phyloP scores from a whole-genome alignment of 768 basidiomycete species.

The Rhizopogon salebrosus region DNA sequence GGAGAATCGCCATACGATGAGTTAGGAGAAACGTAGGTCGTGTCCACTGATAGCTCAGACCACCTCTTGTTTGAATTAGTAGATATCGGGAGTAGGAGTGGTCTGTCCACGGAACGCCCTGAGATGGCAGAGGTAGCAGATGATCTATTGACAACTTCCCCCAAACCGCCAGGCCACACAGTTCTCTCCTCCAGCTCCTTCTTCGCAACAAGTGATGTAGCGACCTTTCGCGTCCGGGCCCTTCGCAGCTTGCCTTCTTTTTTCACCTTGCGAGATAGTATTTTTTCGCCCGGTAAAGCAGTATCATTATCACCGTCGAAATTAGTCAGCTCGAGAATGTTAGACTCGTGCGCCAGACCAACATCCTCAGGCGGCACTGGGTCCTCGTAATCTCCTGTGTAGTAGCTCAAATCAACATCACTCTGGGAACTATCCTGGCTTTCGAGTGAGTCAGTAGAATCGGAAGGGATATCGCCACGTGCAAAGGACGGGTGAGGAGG shows the following conservation, averaged over 20 bases:
- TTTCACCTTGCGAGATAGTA: slow-evolving; percentile 46
- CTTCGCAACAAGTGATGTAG: slow-evolving; percentile 8
- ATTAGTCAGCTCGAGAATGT: slow-evolving; percentile 64
- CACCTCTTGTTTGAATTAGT: slow-evolving; percentile 14
- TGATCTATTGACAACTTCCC: not conserved
- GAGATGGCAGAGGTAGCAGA: slow-evolving; percentile 1
- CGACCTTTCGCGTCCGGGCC: slow-evolving; percentile 32
- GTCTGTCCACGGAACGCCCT: slow-evolving; percentile 16
- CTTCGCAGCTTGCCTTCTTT: slow-evolving; percentile 61
- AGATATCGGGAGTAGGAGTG: slow-evolving; percentile 14
- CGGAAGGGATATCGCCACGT: slow-evolving; percentile 7
- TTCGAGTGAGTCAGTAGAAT: slow-evolving; percentile 23
- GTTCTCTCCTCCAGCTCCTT: slow-evolving; percentile 9
- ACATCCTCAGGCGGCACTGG: slow-evolving; percentile 27
- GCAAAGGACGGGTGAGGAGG: slow-evolving; percentile 31
- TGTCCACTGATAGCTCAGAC: slow-evolving; percentile 11
- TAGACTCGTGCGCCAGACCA: slow-evolving; percentile 37
- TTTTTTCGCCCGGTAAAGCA: slow-evolving; percentile 49
- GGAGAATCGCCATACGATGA: slow-evolving; percentile 8
- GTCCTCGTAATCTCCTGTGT: slow-evolving; percentile 31
- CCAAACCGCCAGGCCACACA: not conserved
- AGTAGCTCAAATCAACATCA: slow-evolving; percentile 39
- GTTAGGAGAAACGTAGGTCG: slow-evolving; percentile 5
- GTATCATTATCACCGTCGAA: slow-evolving; percentile 74
- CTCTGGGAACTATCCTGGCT: slow-evolving; percentile 27